Base-by-base conservation (phyloP, 192 early-diverging fungal species). In the Entrophospora sp. region DNA sequence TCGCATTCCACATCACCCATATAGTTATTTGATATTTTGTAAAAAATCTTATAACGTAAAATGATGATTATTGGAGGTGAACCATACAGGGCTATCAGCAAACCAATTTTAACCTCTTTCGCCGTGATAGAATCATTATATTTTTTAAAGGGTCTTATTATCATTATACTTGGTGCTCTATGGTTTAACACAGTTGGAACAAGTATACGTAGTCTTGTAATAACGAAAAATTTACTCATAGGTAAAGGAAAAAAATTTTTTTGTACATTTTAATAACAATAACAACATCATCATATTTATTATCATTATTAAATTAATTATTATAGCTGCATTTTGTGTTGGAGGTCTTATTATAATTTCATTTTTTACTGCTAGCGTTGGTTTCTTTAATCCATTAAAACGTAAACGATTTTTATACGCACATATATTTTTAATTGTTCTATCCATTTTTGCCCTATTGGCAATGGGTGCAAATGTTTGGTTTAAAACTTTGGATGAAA, bases 381-480 rank as follows among this genome's bases (percentile, higher is more conserved):
- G n/a, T 10, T 49, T n/a, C 20, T 49, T 22, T 6, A 49, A 24
- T 49, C 48, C 48, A 7, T 22, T 49, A n/a, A 14, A n/a, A 24
- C 48, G 48, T 10, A 49, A 49, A n/a, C 5, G 18, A 49, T 49
- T 5, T 5, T n/a, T 49, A 10, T 49, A 8, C 6, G 9, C 18
- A 22, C 48, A 49, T 24, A n/a, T n/a, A 10, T 5, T 49, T 49
- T 20, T 49, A 24, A 49, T 49, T 20, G 48, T 49, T 6, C 20
- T 49, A 10, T 10, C 48, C 6, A 63, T 71, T 36, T 0, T 60
- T 20, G 69, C 66, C 12, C 62, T 71, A 52, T 20, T 75, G 46
- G 55, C 53, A 6, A 18, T 75, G 2, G 73, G 73, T 34, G 73
- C 66, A 5, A 35, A 58, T 4, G 68, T 75, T 51, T 75, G 73